These are phyloP conservation scores for Pythium insidiosum DNA, from an alignment of 352 stramenopile genomes.

Conservation along the genomic window DNA sequence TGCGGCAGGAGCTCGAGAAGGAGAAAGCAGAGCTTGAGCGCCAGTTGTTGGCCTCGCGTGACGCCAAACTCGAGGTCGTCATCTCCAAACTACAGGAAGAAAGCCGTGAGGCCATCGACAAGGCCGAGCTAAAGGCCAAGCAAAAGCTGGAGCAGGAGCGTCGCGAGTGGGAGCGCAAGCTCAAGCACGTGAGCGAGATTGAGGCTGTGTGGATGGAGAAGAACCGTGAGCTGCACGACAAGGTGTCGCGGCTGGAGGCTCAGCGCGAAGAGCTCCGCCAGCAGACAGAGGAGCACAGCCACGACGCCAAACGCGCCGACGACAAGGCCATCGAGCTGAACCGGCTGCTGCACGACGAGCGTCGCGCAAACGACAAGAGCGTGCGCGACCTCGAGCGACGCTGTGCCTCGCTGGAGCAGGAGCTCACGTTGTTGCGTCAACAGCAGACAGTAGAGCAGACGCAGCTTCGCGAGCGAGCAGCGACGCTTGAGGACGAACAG, in stretches of 20 bases:
- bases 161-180: conserved; percentile 59
- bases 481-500: conserved; percentile 26
- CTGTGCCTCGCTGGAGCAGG: conserved; percentile 25
- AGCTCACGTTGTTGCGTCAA: conserved; percentile 28
- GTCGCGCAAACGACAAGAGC: conserved; percentile 30
- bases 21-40: conserved; percentile 56
- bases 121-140: conserved; percentile 31
- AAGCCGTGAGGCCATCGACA: conserved; percentile 42
- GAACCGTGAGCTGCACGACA: conserved; percentile 70
- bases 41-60: conserved; percentile 63
- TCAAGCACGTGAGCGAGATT: conserved; percentile 72
- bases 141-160: conserved; percentile 52
- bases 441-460: conserved; percentile 35
- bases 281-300: conserved; percentile 36
- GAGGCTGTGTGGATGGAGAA: conserved; percentile 83
- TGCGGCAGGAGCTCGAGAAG: conserved; percentile 45
- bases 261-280: conserved; percentile 30
- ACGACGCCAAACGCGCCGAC: conserved; percentile 27
- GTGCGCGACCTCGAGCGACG: conserved; percentile 38
- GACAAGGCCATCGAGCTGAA: conserved; percentile 50
- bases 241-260: conserved; percentile 41
- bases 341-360: conserved; percentile 52
- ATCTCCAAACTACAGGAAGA: conserved; percentile 77
- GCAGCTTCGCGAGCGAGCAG: conserved; percentile 36
- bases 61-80: conserved; percentile 75